phyloP scores from a whole-genome alignment of 306 rosid genomes.

The Dryas octopetala region DNA sequence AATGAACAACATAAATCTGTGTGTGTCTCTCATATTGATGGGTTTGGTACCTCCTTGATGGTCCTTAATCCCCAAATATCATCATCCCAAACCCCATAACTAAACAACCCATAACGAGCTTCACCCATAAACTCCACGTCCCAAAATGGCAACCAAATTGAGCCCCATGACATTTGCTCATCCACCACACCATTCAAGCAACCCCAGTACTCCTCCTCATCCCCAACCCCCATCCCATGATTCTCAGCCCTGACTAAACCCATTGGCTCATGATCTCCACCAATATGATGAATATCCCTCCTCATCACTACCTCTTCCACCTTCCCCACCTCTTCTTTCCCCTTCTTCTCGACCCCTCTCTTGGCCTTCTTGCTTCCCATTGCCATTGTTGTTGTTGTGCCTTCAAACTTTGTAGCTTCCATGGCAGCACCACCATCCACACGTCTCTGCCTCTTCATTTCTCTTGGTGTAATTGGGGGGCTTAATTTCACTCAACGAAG shows the following conservation, averaged over 20 bases:
- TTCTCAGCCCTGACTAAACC: conserved; percentile 19
- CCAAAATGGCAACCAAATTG: conserved; percentile 58
- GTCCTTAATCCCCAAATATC: conserved; percentile 67
- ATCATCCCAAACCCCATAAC: conserved; percentile 62
- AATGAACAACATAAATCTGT: neutral
- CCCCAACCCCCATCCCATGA: conserved; percentile 29
- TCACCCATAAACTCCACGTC: conserved; percentile 53
- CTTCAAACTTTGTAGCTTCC: conserved; percentile 35
- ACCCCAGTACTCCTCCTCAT: conserved; percentile 28
- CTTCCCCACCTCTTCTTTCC: conserved; percentile 17
- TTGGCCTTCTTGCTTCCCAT: conserved; percentile 41
- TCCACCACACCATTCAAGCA: conserved; percentile 43
- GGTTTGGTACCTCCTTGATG: conserved; percentile 34
- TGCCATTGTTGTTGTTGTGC: conserved; percentile 17
- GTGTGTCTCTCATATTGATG: conserved; percentile 10
- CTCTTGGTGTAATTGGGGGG: neutral
- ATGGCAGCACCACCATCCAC: conserved; percentile 16
- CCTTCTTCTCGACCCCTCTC: conserved; percentile 29
- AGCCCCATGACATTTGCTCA: conserved; percentile 79
- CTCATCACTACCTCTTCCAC: conserved; percentile 5
- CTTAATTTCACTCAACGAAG: neutral
- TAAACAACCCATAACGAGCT: conserved; percentile 36
- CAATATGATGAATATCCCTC: neutral
- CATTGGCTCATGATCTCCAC: conserved; percentile 5
- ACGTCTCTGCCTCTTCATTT: conserved; percentile 61